Percentiles rank a stretch among this genome's conserved stretches.
phyloP scores from a whole-genome alignment of 2,329 filamentous ascomycete genomes.

The Phoma sp. region DNA sequence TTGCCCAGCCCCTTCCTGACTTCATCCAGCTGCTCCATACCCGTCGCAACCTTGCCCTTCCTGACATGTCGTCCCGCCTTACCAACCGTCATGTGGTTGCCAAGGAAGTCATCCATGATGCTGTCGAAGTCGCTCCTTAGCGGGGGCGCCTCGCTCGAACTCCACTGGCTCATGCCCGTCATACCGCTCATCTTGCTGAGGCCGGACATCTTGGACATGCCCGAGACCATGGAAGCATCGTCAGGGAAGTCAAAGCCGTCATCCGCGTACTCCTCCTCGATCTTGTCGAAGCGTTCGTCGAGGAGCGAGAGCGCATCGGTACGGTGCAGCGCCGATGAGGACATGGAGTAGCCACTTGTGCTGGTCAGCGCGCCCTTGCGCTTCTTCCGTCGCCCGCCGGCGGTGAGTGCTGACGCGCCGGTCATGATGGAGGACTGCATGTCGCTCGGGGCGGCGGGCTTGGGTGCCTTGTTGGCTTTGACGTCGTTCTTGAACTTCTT shows the following conservation, averaged over 20 bases:
- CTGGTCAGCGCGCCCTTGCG: constrained; percentile 91
- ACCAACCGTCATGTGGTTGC: constrained; percentile 71
- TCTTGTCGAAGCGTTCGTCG: constrained; percentile 87
- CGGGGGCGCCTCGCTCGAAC: constrained; percentile 53
- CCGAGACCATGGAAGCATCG: constrained; percentile 56
- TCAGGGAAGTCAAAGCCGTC: constrained; percentile 44
- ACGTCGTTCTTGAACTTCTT: constrained; percentile 88
- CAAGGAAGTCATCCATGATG: constrained; percentile 93
- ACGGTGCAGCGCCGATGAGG: constrained; percentile 81
- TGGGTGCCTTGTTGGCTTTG: constrained; percentile 55
- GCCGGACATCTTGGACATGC: constrained; percentile 59
- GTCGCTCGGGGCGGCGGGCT: constrained; percentile 62
- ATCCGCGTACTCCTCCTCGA: constrained; percentile 78
- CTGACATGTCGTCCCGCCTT: constrained; percentile 67
- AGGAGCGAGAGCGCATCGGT: constrained; percentile 86
- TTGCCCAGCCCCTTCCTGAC: constrained; percentile 81
- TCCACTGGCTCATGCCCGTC: constrained; percentile 43
- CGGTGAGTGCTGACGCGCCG: constrained; percentile 69
- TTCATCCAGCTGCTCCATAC: constrained; percentile 89
- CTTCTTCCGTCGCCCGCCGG: constrained; percentile 84
- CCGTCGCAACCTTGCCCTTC: constrained; percentile 79
- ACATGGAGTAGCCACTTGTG: constrained; percentile 89
- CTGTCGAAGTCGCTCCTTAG: constrained; percentile 81
- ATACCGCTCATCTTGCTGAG: constrained; percentile 47
- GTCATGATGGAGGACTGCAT: constrained; percentile 74